A percentile compares a stretch with the other conserved stretches of the same genome.
Conservation (phyloP, 1,284 basidiomycete species). For the Trichosporon inkin region DNA sequence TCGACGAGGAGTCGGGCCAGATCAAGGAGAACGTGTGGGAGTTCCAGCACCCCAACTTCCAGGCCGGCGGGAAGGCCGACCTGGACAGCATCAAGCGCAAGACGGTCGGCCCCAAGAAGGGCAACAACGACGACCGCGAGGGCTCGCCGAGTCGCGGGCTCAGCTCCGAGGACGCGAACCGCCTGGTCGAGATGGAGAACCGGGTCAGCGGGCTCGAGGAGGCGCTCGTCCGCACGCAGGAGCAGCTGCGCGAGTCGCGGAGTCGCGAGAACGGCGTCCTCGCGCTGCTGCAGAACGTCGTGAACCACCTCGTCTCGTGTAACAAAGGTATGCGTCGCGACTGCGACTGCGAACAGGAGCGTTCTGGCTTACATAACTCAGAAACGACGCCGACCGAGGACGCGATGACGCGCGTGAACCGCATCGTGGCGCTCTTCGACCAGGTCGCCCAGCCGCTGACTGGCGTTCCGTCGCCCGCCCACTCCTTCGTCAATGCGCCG, state of each 20-base stretch:
- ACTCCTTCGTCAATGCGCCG: not conserved
- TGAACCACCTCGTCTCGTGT: slow-evolving; percentile 31
- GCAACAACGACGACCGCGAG: slow-evolving; percentile 26
- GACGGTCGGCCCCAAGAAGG: slow-evolving; percentile 57
- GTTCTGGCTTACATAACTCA: slow-evolving; percentile 7
- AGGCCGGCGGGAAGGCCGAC: slow-evolving; percentile 73
- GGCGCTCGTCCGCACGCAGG: slow-evolving; percentile 30
- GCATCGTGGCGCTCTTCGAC: slow-evolving; percentile 14
- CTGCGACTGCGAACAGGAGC: not conserved
- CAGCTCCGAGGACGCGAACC: slow-evolving; percentile 30
- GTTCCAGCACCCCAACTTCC: slow-evolving; percentile 92
- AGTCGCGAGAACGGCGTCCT: slow-evolving; percentile 32
- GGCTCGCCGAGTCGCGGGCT: slow-evolving; percentile 35
- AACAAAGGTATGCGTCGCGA: slow-evolving; percentile 35
- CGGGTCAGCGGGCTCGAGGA: slow-evolving; percentile 39
- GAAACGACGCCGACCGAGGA: slow-evolving; percentile 6
- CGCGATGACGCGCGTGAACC: slow-evolving; percentile 10
- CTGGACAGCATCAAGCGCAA: slow-evolving; percentile 94
- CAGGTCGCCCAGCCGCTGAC: slow-evolving; percentile 6
- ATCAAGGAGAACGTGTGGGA: slow-evolving; percentile 66
- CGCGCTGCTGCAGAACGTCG: slow-evolving; percentile 36
- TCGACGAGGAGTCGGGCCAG: slow-evolving; percentile 40
- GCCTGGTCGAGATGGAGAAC: slow-evolving; percentile 37
- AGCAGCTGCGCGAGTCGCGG: slow-evolving; percentile 32
- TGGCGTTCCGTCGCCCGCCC: slow-evolving; percentile 3